A percentile compares a stretch with the other conserved stretches of the same genome.
Conservation (phyloP, 768 basidiomycete species). For the Pleurotus tuber-regium region DNA sequence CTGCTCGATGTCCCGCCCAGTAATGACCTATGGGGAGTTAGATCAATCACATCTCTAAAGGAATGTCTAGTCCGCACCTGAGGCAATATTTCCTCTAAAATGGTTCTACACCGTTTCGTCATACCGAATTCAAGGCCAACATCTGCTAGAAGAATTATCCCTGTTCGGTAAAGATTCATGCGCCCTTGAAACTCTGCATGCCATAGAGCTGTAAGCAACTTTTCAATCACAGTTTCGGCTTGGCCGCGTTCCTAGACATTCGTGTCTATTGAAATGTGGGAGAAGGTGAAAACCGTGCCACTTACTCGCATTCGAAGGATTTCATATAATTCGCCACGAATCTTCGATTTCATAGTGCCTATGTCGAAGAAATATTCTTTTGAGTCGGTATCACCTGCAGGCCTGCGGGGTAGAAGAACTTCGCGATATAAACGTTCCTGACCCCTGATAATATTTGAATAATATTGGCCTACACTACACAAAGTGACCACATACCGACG, state of each 20-base stretch:
- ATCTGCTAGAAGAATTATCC: constrained; percentile 73
- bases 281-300: background rate
- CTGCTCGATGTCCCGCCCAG: constrained; percentile 71
- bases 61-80: constrained; percentile 46
- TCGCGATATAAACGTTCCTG: constrained; percentile 67
- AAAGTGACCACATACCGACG: constrained; percentile 51
- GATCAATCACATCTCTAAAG: background rate
- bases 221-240: constrained; percentile 58
- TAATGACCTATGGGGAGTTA: constrained; percentile 48
- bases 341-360: constrained; percentile 33
- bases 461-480: no score
- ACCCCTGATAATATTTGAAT: constrained; percentile 39
- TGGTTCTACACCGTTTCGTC: constrained; percentile 57
- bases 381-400: constrained; percentile 50
- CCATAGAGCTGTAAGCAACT: constrained; percentile 72
- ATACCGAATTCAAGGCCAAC: constrained; percentile 76
- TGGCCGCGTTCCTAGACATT: constrained; percentile 61
- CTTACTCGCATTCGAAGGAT: constrained; percentile 46
- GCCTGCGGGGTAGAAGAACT: constrained; percentile 57
- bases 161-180: constrained; percentile 64
- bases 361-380: constrained; percentile 56
- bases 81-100: constrained; percentile 80
- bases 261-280: background rate
- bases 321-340: constrained; percentile 43
- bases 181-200: constrained; percentile 76